Conservation (phyloP, 441 rosid genomes). For the Eruca vesicaria region DNA sequence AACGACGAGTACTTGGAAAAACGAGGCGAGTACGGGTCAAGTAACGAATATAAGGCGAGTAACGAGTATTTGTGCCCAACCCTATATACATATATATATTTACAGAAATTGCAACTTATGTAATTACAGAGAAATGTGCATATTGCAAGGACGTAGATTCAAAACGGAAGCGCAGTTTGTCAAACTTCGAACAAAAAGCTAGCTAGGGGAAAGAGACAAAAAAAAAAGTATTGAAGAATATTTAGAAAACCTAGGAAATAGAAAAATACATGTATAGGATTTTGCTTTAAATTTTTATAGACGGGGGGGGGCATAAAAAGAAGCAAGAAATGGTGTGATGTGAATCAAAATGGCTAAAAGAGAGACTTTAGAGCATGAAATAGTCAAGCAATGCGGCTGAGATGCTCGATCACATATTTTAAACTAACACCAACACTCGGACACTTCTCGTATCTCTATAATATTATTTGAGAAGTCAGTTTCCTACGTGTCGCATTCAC, state of each 20-base stretch:
- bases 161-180: constrained; percentile 23
- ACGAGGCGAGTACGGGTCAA: no score
- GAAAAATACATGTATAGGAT: background rate
- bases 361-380: constrained; percentile 22
- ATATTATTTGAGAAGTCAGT: no score
- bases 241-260: constrained; percentile 28
- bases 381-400: constrained; percentile 38
- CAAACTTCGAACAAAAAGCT: constrained; percentile 18
- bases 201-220: constrained; percentile 20
- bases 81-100: no score
- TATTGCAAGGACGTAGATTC: background rate
- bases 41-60: no score
- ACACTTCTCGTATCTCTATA: constrained; percentile 27
- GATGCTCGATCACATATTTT: constrained; percentile 17
- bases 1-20: no score
- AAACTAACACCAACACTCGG: constrained; percentile 21
- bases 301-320: background rate
- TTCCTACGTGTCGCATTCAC: no score
- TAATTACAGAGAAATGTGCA: background rate
- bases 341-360: constrained; percentile 21
- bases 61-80: no score
- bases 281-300: background rate
- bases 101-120: background rate
- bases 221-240: background rate
- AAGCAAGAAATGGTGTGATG: background rate